Percentiles rank a stretch among this genome's conserved stretches.
These are phyloP conservation scores for Mercurialis annua DNA, from an alignment of 345 rosid genomes.

Conservation along the genomic window DNA sequence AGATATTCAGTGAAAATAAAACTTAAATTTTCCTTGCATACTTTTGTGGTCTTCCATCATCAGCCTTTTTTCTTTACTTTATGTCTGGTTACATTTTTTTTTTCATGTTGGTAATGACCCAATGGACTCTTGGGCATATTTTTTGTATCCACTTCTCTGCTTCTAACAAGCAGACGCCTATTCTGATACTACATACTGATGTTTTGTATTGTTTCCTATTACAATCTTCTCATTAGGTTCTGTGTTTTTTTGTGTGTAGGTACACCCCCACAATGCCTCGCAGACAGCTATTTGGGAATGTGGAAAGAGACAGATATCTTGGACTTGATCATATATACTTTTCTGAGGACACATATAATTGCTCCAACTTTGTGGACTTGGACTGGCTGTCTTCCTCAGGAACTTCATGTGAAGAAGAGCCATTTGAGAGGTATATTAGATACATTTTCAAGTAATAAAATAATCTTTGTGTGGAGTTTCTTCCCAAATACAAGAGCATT, in stretches of 20 bases:
- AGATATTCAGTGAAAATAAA: neutral
- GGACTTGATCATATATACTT: constrained; percentile 52
- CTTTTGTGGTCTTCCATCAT: no score
- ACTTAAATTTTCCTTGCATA: neutral
- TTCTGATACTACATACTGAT: neutral
- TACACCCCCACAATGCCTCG: constrained; percentile 73
- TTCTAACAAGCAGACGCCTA: neutral
- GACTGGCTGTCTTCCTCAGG: constrained; percentile 95
- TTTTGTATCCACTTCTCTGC: neutral
- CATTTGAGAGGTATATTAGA: constrained; percentile 65
- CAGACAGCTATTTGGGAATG: constrained; percentile 71
- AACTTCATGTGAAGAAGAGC: constrained; percentile 85
- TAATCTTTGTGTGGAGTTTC: neutral
- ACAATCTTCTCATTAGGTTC: constrained; percentile 13
- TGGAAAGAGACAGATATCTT: constrained; percentile 44
- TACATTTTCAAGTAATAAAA: neutral
- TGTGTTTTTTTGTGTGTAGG: constrained; percentile 36
- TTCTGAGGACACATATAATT: constrained; percentile 62
- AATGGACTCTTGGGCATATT: neutral
- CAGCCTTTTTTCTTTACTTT: neutral
- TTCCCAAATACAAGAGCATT: neutral
- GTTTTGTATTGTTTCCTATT: neutral
- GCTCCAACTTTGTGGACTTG: constrained; percentile 87
- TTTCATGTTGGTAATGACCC: neutral
- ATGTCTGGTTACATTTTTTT: neutral